These are phyloP conservation scores for Anisogramma anomala DNA, from an alignment of 2,329 filamentous ascomycete genomes.

Conservation along the genomic window DNA sequence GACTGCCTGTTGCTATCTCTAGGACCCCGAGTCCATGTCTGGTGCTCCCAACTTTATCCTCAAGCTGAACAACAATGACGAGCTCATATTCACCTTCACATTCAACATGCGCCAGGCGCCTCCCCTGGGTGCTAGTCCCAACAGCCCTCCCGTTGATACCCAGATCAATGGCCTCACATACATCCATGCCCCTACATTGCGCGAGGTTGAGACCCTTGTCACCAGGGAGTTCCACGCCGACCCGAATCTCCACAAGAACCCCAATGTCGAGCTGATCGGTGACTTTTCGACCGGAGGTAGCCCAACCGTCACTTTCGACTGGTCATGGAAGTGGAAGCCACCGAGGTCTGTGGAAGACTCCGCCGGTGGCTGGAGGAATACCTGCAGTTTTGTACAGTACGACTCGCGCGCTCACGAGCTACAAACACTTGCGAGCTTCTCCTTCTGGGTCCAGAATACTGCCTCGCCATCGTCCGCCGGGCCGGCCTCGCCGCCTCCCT, in stretches of 20 bases:
- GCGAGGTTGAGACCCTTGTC: slow-evolving; percentile 85
- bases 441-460: slow-evolving; percentile 77
- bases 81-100: slow-evolving; percentile 84
- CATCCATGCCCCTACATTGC: slow-evolving; percentile 72
- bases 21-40: slow-evolving; percentile 63
- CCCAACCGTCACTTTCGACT: slow-evolving; percentile 77
- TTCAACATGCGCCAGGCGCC: slow-evolving; percentile 55
- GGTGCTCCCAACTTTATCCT: slow-evolving; percentile 64
- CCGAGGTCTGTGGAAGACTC: slow-evolving; percentile 71
- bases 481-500: slow-evolving; percentile 57
- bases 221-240: slow-evolving; percentile 95
- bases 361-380: slow-evolving; percentile 88
- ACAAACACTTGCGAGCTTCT: slow-evolving; percentile 81
- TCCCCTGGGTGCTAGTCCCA: slow-evolving; percentile 31
- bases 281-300: slow-evolving; percentile 79
- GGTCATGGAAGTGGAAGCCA: slow-evolving; percentile 95
- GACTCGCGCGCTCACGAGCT: slow-evolving; percentile 84
- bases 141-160: slow-evolving; percentile 52
- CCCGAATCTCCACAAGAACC: slow-evolving; percentile 92
- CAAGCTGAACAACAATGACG: slow-evolving; percentile 80
- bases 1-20: slow-evolving; percentile 8
- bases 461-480: slow-evolving; percentile 33
- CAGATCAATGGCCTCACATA: slow-evolving; percentile 82
- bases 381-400: slow-evolving; percentile 96
- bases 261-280: slow-evolving; percentile 90